phyloP scores from a whole-genome alignment of 345 rosid species.

The Bruguiera sexangula region DNA sequence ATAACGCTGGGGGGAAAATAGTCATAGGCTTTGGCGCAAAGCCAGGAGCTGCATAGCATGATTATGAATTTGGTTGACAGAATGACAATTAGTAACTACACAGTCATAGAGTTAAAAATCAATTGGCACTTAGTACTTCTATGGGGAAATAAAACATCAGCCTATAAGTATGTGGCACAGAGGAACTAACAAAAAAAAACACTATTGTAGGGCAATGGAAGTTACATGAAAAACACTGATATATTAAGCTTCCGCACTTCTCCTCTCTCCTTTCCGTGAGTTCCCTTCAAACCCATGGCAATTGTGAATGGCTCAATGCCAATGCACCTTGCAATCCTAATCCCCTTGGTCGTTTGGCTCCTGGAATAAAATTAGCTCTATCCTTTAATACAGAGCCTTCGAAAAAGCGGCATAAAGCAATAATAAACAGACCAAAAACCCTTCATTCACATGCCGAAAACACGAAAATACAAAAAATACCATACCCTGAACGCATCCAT shows the following conservation, averaged over 20 bases:
- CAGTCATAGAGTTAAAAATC: too few species aligned
- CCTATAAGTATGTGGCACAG: not conserved
- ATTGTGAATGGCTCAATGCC: conserved; percentile 69
- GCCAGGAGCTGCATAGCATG: too few species aligned
- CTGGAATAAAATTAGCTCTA: conserved; percentile 30
- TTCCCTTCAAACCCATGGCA: conserved; percentile 82
- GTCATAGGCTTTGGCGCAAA: too few species aligned
- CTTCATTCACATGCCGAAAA: conserved; percentile 5
- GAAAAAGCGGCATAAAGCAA: not conserved
- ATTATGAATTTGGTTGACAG: too few species aligned
- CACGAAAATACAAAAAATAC: conserved; percentile 4
- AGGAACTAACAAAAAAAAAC: not conserved
- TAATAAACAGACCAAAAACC: not conserved
- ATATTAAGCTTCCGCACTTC: conserved; percentile 42
- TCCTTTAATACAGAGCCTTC: not conserved
- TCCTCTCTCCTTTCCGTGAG: conserved; percentile 82
- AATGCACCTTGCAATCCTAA: conserved; percentile 67
- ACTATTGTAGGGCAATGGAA: too few species aligned
- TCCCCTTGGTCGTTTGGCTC: conserved; percentile 79
- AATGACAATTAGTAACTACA: too few species aligned
- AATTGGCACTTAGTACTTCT: too few species aligned
- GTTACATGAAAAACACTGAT: too few species aligned
- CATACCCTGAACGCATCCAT: conserved; percentile 69
- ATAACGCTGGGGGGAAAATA: too few species aligned
- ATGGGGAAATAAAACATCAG: not conserved